phyloP scores from a whole-genome alignment of 148 eudicot genomes.

The Polygonum aviculare region DNA sequence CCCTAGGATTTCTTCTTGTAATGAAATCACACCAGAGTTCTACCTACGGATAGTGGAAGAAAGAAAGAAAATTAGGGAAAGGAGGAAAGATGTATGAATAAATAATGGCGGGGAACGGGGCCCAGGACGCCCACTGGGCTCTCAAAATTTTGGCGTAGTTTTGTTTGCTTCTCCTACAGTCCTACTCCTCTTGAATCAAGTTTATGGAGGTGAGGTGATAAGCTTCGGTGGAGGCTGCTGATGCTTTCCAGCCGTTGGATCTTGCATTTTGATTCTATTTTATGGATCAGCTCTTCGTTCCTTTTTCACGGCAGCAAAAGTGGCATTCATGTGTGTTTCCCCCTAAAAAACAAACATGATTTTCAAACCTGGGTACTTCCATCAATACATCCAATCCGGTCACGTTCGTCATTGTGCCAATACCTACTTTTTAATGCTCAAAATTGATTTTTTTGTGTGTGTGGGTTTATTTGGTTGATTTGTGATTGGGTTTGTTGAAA shows the following conservation, averaged over 20 bases:
- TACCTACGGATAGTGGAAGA: background rate
- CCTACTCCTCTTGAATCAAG: background rate
- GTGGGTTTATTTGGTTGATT: background rate
- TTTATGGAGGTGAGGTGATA: background rate
- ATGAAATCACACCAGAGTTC: background rate
- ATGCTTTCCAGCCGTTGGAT: background rate
- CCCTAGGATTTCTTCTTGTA: background rate
- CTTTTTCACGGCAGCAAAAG: too few species aligned
- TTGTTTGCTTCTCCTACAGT: background rate
- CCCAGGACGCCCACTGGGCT: background rate
- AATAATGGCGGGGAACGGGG: background rate
- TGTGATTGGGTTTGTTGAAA: background rate
- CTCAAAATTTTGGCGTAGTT: background rate
- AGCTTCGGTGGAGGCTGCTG: conserved; percentile 2
- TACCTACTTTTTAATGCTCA: background rate
- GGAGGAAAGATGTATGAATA: background rate
- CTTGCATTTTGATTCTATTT: background rate
- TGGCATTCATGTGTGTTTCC: background rate
- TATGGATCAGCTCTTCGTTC: background rate
- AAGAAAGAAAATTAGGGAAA: background rate
- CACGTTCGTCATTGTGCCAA: background rate
- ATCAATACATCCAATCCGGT: background rate
- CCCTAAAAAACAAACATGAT: background rate
- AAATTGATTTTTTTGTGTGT: background rate
- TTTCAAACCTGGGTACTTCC: background rate